Conservation (phyloP, 306 rosid species). For the cucumber (Cucumis sativus) region Cucumber_9930_V3 NC_026658.2:24145501-24146000, state of each 20-base stretch:
- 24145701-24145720: conserved; percentile 38
- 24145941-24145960: not conserved
- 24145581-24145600: conserved; percentile 86
- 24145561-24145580: conserved; percentile 47
- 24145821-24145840: not conserved
- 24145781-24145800: not conserved
- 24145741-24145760: conserved; percentile 79
- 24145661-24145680: conserved; percentile 85
- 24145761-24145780: not conserved
- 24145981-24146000: not conserved
- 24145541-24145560: conserved; percentile 40
- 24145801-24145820: not conserved
- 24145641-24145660: conserved; percentile 81
- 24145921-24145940: not conserved
- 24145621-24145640: conserved; percentile 65
- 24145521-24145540: conserved; percentile 43
- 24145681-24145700: conserved; percentile 71
- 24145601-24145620: conserved; percentile 45
- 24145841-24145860: not conserved
- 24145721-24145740: conserved; percentile 82
- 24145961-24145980: not conserved
- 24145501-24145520: not conserved
- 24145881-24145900: not conserved
- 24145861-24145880: not conserved
- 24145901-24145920: not conserved